Evolutionary conservation across 208 protist species (phyloP).

Genomic region (Trypanosoma vivax): DNA sequence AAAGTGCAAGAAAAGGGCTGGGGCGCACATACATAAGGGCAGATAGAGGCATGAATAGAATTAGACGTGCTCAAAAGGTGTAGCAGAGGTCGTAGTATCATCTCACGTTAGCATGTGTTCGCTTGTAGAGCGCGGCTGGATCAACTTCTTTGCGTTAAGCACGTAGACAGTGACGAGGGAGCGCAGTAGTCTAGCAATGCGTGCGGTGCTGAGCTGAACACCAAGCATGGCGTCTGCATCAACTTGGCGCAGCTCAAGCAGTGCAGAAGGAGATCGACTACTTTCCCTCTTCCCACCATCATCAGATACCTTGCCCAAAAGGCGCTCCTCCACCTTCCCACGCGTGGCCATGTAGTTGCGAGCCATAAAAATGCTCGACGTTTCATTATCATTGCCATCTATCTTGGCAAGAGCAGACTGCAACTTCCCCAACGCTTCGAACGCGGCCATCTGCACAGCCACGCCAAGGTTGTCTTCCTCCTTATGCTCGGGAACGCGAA

Average conservation of each 20-base stretch:
- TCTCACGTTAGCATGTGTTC: conserved; percentile 63
- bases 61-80: too few species aligned
- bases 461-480: conserved; percentile 86
- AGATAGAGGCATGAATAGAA: too few species aligned
- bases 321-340: conserved; percentile 54
- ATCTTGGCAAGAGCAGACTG: conserved; percentile 28
- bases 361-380: conserved; percentile 32
- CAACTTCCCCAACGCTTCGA: conserved; percentile 56
- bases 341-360: conserved; percentile 55
- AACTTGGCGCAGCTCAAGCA: conserved; percentile 57
- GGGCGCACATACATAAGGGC: too few species aligned
- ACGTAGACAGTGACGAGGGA: conserved; percentile 67
- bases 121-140: conserved; percentile 52
- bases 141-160: conserved; percentile 84
- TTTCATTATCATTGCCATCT: conserved; percentile 9
- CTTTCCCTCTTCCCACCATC: neutral
- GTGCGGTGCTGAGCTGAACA: conserved; percentile 45
- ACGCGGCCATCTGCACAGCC: conserved; percentile 61
- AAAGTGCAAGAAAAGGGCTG: too few species aligned
- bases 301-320: conserved; percentile 36
- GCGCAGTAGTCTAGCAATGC: conserved; percentile 49
- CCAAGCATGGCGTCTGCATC: conserved; percentile 57
- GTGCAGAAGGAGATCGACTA: conserved; percentile 39
- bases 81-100: neutral
- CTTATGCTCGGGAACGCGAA: conserved; percentile 77